Base-by-base conservation (phyloP, 345 rosid genomes). In the Alliaria petiolata region DNA sequence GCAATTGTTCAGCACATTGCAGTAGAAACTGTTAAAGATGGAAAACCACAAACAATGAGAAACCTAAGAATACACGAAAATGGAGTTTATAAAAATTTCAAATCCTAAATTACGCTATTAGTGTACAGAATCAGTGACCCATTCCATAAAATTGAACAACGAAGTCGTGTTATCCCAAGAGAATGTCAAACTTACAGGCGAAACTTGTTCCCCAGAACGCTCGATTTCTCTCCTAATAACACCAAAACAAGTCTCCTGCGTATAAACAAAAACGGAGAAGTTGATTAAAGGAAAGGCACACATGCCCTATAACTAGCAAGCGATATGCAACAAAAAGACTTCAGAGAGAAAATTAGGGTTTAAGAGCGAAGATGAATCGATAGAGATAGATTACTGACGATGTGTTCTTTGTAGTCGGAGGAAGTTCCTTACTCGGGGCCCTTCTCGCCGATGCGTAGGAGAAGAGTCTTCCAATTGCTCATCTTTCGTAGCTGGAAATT, bases 401-500 rank as follows among this genome's bases (percentile, higher is more conserved):
- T 82, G 82, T 88, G 97, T 30, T 87, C 96, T 82, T 89, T 91
- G 79, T 77, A 78, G 80, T 91, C 98, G 78, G 88, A 72, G 75
- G 80, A 81, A 67, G 80, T 74, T 74, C 85, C 86, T 58, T 89
- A 95, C 67, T 95, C 98, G 15, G 93, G 81, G 60, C 86, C 85
- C 64, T 87, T 89, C 77, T 95, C 98, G 49, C 99, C 97, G 70
- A 91, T 85, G 75, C 96, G 93, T 16, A 89, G 91, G 67, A 95
- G 89, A 65, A 91, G 88, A 66, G 73, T 85, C 84, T 82, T 79
- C 96, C 98, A 89, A 77, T 90, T 85, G 75, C 85, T 86, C 96
- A 87, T 90, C 40, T 12, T 59, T 50, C 30, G 62, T 14, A 40
- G 59, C 35, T 46, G 34, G 36, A 56, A 65, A 34, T 49, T 69